A percentile compares a stretch with the other conserved stretches of the same genome.
Evolutionary conservation across 345 rosid genomes (phyloP).

Genomic region (Camelina neglecta): DNA sequence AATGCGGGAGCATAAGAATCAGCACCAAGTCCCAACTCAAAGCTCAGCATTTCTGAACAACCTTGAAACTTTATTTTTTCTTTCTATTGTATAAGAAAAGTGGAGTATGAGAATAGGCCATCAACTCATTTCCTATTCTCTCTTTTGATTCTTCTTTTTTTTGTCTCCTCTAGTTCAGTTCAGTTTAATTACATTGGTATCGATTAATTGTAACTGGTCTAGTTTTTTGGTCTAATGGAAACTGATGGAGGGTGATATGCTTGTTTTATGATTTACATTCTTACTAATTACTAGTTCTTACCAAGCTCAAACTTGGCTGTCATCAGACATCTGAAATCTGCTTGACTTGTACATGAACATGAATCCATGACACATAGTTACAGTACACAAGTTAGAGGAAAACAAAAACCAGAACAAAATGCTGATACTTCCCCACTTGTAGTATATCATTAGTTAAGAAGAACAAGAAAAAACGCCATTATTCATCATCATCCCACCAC

Average conservation of each 20-base stretch:
- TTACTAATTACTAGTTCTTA: background rate
- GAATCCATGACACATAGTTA: background rate
- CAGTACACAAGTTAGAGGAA: background rate
- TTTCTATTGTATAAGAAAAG: background rate
- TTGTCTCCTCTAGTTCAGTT: background rate
- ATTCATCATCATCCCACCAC: constrained; percentile 42
- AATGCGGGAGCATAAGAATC: background rate
- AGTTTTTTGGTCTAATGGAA: background rate
- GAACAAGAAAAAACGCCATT: constrained; percentile 21
- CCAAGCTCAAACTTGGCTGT: background rate
- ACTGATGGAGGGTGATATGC: background rate
- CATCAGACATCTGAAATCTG: constrained; percentile 20
- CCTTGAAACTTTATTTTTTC: too few species aligned
- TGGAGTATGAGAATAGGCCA: background rate
- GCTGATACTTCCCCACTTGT: constrained; percentile 4
- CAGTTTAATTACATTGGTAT: background rate
- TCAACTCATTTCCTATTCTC: background rate
- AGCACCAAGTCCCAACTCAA: background rate
- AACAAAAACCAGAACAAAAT: constrained; percentile 19
- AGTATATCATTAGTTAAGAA: constrained; percentile 19
- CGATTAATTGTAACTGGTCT: background rate
- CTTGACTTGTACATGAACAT: constrained; percentile 2
- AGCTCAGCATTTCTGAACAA: background rate
- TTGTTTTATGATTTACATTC: background rate
- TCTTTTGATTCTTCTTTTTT: background rate